A percentile compares a stretch with the other conserved stretches of the same genome.
These are phyloP conservation scores for Talaromyces thailandensis DNA, from an alignment of 495 filamentous ascomycete genomes.

Conservation along the genomic window DNA sequence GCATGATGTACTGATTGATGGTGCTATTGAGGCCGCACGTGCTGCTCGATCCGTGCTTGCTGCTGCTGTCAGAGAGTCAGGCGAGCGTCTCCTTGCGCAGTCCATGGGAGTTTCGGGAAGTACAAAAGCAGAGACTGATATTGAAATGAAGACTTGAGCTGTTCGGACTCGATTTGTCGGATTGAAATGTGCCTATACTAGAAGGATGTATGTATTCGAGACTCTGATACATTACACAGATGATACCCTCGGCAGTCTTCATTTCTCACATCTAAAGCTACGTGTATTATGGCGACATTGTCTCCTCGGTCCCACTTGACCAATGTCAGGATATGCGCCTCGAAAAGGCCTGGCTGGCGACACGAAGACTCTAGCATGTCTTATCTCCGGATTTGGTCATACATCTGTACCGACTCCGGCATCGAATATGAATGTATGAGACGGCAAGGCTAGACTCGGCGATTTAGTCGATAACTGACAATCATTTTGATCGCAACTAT, in stretches of 20 bases:
- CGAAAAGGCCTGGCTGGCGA: neutral
- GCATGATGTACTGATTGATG: slow-evolving; percentile 50
- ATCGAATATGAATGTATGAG: neutral
- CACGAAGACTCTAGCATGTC: neutral
- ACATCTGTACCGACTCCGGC: neutral
- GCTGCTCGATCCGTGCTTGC: slow-evolving; percentile 49
- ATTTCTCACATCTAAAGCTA: neutral
- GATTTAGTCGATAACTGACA: neutral
- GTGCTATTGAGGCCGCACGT: slow-evolving; percentile 54
- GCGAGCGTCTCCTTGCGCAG: slow-evolving; percentile 21
- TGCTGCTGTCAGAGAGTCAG: slow-evolving; percentile 48
- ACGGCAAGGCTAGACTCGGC: neutral
- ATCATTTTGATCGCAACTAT: neutral
- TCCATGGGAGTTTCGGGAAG: neutral
- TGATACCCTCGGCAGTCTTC: neutral
- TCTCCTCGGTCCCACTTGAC: neutral
- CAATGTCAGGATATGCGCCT: neutral
- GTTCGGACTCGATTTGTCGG: neutral
- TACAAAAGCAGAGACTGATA: slow-evolving; percentile 2
- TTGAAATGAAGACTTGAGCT: slow-evolving; percentile 9
- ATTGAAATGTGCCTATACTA: neutral
- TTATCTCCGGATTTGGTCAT: neutral
- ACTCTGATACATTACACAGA: neutral
- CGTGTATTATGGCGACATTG: neutral
- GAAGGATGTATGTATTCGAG: neutral